A percentile compares a stretch with the other conserved stretches of the same genome.
Evolutionary conservation across 169 alveolate genomes (phyloP).

Genomic region (Plasmodium yoelii): DNA sequence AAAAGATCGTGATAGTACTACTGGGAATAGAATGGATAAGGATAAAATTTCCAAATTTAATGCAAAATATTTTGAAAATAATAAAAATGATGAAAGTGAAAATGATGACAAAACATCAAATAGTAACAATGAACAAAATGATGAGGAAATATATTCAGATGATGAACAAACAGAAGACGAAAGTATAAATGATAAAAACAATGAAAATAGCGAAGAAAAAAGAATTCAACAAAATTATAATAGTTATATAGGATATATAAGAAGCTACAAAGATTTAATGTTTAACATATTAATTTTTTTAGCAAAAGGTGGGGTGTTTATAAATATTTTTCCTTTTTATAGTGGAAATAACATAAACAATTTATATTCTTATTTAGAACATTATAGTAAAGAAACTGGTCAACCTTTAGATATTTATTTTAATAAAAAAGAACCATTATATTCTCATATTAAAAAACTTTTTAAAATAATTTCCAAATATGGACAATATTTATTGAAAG

Average conservation of each 20-base stretch:
- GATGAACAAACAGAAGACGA: background rate
- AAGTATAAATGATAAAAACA: background rate
- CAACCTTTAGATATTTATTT: slow-evolving; percentile 73
- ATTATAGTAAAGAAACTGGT: slow-evolving; percentile 76
- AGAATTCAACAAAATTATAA: background rate
- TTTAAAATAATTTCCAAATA: slow-evolving; percentile 62
- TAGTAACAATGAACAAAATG: background rate
- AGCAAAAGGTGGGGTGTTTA: slow-evolving; percentile 70
- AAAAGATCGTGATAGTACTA: background rate
- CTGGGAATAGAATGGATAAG: background rate
- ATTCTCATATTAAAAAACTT: slow-evolving; percentile 66
- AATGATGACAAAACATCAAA: background rate
- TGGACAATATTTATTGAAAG: slow-evolving; percentile 53
- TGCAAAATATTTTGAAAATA: background rate
- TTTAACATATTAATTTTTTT: slow-evolving; percentile 55
- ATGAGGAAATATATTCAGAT: background rate
- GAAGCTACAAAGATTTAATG: slow-evolving; percentile 56
- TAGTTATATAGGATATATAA: slow-evolving; percentile 69
- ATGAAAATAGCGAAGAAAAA: slow-evolving; percentile 3
- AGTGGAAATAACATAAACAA: slow-evolving; percentile 74
- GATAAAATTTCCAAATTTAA: background rate
- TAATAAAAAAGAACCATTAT: slow-evolving; percentile 74
- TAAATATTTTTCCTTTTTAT: slow-evolving; percentile 69
- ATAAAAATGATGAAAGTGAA: slow-evolving; percentile 5
- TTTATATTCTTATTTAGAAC: slow-evolving; percentile 53